phyloP scores from a whole-genome alignment of 164 flowering plant species.

The Protea cynaroides region DNA sequence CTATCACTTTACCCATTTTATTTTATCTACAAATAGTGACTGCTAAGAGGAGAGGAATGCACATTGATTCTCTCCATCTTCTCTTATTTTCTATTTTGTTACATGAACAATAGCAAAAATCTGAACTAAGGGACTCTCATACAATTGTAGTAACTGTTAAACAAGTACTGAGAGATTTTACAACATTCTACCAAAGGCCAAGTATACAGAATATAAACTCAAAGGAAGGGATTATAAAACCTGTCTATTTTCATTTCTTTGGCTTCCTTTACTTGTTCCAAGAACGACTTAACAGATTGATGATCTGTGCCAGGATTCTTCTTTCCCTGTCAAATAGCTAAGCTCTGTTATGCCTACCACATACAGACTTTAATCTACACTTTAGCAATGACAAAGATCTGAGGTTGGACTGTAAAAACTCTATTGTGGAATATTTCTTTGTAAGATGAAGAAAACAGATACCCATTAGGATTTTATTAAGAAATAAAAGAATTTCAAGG shows the following conservation, averaged over 20 bases:
- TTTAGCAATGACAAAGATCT: background rate
- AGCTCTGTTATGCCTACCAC: background rate
- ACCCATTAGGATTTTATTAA: background rate
- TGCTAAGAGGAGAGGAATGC: too few relatives aligned
- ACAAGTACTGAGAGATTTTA: too few relatives aligned
- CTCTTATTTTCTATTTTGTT: too few relatives aligned
- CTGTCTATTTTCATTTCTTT: slow-evolving; percentile 89
- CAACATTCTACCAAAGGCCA: background rate
- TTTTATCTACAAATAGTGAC: too few relatives aligned
- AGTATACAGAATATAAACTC: background rate
- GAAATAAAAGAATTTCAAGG: background rate
- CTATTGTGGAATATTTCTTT: too few relatives aligned
- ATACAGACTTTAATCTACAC: background rate
- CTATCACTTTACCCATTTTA: too few relatives aligned
- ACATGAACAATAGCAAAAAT: too few relatives aligned
- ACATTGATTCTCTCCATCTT: too few relatives aligned
- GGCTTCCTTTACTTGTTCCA: slow-evolving; percentile 64
- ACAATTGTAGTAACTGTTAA: too few relatives aligned
- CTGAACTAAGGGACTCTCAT: too few relatives aligned
- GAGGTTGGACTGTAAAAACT: background rate
- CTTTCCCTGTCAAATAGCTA: slow-evolving; percentile 60
- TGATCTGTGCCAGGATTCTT: slow-evolving; percentile 85
- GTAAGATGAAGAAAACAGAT: background rate
- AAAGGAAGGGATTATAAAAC: slow-evolving; percentile 22
- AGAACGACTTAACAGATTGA: slow-evolving; percentile 54